Conservation (phyloP, 495 filamentous ascomycete species). For the Talaromyces adpressus region DNA sequence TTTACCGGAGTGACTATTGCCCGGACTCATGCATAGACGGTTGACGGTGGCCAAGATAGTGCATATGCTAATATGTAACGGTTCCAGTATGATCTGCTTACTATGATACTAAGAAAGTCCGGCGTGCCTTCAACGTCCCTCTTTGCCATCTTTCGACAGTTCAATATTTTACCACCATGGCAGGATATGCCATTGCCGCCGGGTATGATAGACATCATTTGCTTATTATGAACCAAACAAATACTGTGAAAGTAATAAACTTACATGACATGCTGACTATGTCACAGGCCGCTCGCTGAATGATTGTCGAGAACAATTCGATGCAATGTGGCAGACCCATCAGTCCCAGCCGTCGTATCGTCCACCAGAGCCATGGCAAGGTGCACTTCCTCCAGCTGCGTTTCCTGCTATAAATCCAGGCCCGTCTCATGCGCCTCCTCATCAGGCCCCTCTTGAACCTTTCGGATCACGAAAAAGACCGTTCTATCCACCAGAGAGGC, state of each 20-base stretch:
- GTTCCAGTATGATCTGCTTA: slow-evolving; percentile 44
- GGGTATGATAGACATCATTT: slow-evolving; percentile 21
- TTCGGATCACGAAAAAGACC: slow-evolving; percentile 27
- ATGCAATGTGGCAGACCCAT: slow-evolving; percentile 23
- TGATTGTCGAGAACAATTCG: slow-evolving; percentile 33
- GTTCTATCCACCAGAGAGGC: slow-evolving; percentile 27
- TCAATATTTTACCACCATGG: slow-evolving; percentile 47
- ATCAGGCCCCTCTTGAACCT: slow-evolving; percentile 6
- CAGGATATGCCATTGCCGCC: slow-evolving; percentile 50
- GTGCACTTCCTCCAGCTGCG: slow-evolving; percentile 16
- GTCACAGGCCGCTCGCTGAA: slow-evolving; percentile 35
- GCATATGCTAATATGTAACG: background rate
- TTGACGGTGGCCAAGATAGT: background rate
- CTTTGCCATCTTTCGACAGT: slow-evolving; percentile 40
- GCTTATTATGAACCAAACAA: background rate
- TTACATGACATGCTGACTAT: background rate
- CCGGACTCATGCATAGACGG: background rate
- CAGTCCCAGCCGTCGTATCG: slow-evolving; percentile 13
- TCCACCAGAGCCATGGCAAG: slow-evolving; percentile 20
- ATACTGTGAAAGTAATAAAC: background rate
- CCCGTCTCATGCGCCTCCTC: slow-evolving; percentile 1
- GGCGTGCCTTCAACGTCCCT: slow-evolving; percentile 42
- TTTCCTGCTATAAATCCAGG: slow-evolving; percentile 14
- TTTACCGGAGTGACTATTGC: background rate
- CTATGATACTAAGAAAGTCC: slow-evolving; percentile 56